Evolutionary conservation across 1,284 basidiomycete genomes (phyloP), one percentile per base, ranked within the genome.

Genomic region (Sanghuangporus baumii): DNA sequence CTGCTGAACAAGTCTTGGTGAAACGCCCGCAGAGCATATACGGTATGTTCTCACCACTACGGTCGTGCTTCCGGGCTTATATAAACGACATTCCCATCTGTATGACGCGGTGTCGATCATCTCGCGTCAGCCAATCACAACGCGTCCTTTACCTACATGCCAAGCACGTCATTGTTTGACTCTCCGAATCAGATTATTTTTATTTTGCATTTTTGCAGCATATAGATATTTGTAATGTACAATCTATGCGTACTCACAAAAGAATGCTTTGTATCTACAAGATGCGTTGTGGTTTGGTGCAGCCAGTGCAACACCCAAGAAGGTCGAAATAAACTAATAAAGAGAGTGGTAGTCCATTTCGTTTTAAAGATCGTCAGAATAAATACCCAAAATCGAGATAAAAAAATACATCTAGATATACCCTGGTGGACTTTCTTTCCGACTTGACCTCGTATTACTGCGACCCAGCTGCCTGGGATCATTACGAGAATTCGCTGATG

Each of bases 121-220:
- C 12, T 9, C 31, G 54, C 34, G 34, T 57, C 38, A 41, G 59
- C 59, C 59, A 60, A 60, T 60, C 59, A 37, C 51, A 57, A 40
- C 23, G 50, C 52, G 50, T 40, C 52, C 23, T 57, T 57, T 57
- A 57, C 26, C 8, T 41, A 31, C 18, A 36, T 26, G 14, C 7
- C 26, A 23, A 26, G 20, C 26, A 51, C 48, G 48, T 31, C 48
- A 26, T 23, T 51, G 12, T 12, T 12, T 51, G 26, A 51, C 7
- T 31, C 26, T 1, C 26, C 26, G 26, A 31, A 31, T 31, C 26
- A 31, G 26, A 31, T 31, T 31, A 31, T 31, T 31, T 31, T 31
- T 31, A 14, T 3, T 6, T 51, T 20, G 7, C 8, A 26, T 36
- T n/a, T 36, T 14, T 2, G 6, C 43, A 12, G 8, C 7, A 46